phyloP scores from a whole-genome alignment of 352 stramenopile species.

The Globisporangium orthogonon region DNA sequence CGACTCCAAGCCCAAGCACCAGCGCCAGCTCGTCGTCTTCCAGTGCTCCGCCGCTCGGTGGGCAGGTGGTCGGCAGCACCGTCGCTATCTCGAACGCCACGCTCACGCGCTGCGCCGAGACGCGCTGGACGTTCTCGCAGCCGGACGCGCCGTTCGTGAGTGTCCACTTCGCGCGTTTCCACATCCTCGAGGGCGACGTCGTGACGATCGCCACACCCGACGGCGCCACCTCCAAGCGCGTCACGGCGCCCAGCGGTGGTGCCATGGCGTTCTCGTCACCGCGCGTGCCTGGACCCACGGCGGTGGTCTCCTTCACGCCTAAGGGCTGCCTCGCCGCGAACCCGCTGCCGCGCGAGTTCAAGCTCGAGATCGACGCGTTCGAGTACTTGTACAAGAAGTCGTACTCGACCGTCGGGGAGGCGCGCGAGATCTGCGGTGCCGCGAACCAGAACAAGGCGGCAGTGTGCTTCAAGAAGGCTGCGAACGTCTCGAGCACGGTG shows the following conservation, averaged over 20 bases:
- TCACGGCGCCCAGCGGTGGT: conserved; percentile 12
- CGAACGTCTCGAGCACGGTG: conserved; percentile 12
- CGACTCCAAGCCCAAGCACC: not conserved
- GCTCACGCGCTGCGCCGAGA: conserved; percentile 15
- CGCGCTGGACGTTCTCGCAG: conserved; percentile 17
- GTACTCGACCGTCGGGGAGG: conserved; percentile 10
- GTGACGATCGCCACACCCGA: conserved; percentile 20
- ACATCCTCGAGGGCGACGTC: conserved; percentile 22
- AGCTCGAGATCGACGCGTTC: conserved; percentile 27
- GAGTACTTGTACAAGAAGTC: conserved; percentile 17
- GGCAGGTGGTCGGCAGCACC: conserved; percentile 27
- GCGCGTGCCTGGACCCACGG: conserved; percentile 17
- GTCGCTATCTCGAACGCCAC: conserved; percentile 26
- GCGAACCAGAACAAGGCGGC: conserved; percentile 27
- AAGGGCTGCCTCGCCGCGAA: conserved; percentile 1
- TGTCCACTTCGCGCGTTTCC: conserved; percentile 32
- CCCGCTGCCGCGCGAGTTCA: conserved; percentile 13
- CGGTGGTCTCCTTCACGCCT: conserved; percentile 24
- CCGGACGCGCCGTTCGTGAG: conserved; percentile 30
- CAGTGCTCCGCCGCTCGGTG: conserved; percentile 1
- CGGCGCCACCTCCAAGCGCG: conserved; percentile 15
- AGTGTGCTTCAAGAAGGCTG: conserved; percentile 26
- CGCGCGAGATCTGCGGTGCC: conserved; percentile 20
- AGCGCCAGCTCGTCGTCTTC: not conserved
- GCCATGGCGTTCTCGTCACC: conserved; percentile 28